Percentiles rank a stretch among this genome's conserved stretches.
phyloP scores from a whole-genome alignment of 768 basidiomycete species.

The Tephrocybe rancida region DNA sequence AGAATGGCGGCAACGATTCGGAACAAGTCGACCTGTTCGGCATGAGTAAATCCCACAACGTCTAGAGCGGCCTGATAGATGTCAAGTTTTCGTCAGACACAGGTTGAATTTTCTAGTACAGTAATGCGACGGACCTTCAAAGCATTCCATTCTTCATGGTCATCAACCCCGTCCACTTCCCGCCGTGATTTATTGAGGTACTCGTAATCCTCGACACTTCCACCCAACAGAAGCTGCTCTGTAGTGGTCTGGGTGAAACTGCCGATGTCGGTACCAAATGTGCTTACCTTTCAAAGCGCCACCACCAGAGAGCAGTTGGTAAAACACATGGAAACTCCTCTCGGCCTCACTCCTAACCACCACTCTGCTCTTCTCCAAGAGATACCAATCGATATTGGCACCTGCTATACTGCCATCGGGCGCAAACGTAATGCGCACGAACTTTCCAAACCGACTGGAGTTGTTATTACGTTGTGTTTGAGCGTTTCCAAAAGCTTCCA shows the following conservation, averaged over 20 bases:
- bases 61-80: constrained; percentile 73
- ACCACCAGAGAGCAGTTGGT: constrained; percentile 86
- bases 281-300: constrained; percentile 66
- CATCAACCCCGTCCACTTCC: constrained; percentile 96
- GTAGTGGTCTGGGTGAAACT: neutral
- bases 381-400: constrained; percentile 98
- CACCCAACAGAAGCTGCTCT: constrained; percentile 79
- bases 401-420: constrained; percentile 94
- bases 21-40: constrained; percentile 92
- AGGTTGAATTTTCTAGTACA: neutral
- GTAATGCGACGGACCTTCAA: constrained; percentile 57
- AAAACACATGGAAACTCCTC: constrained; percentile 96
- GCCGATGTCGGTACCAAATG: neutral
- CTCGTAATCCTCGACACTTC: constrained; percentile 79
- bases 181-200: constrained; percentile 88
- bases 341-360: constrained; percentile 87
- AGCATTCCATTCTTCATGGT: constrained; percentile 82
- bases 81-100: neutral
- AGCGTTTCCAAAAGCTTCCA: constrained; percentile 98
- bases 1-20: constrained; percentile 92
- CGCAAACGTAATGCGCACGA: constrained; percentile 93
- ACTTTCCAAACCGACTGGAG: constrained; percentile 98
- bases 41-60: constrained; percentile 82
- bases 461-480: constrained; percentile 99
- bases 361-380: constrained; percentile 96